Evolutionary conservation across 2,329 filamentous ascomycete species (phyloP).

Genomic region (Colletotrichum siamense): DNA sequence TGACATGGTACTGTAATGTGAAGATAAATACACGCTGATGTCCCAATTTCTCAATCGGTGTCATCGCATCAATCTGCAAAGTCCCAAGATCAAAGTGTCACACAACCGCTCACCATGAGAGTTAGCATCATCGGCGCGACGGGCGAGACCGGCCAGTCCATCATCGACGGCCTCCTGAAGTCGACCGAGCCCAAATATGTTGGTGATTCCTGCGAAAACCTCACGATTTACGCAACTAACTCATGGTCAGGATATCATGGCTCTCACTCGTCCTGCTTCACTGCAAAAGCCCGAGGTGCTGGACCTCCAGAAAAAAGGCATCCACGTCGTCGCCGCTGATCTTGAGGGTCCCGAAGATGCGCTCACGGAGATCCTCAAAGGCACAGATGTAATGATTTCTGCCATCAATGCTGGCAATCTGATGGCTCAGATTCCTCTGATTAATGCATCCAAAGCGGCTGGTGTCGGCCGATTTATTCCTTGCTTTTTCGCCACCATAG

Average conservation of each 20-base stretch:
- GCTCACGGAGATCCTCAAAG: not conserved
- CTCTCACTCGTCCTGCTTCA: not conserved
- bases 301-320: not conserved
- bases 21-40: not conserved
- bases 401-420: conserved; percentile 23
- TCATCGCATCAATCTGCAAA: not conserved
- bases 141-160: not conserved
- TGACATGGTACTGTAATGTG: not conserved
- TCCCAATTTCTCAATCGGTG: not conserved
- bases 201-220: not conserved
- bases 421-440: conserved; percentile 48
- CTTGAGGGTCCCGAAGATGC: not conserved
- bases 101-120: not conserved
- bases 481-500: conserved; percentile 50
- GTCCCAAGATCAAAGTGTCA: not conserved
- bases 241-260: not conserved
- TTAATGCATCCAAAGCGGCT: conserved; percentile 50
- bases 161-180: not conserved
- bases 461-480: conserved; percentile 59
- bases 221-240: not conserved
- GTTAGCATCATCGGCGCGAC: not conserved
- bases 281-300: not conserved
- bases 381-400: not conserved
- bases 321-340: not conserved
- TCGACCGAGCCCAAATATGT: not conserved